Percentiles rank a stretch among this genome's conserved stretches.
phyloP scores from a whole-genome alignment of 2,329 filamentous ascomycete species.

The Diaporthe helianthi region DNA sequence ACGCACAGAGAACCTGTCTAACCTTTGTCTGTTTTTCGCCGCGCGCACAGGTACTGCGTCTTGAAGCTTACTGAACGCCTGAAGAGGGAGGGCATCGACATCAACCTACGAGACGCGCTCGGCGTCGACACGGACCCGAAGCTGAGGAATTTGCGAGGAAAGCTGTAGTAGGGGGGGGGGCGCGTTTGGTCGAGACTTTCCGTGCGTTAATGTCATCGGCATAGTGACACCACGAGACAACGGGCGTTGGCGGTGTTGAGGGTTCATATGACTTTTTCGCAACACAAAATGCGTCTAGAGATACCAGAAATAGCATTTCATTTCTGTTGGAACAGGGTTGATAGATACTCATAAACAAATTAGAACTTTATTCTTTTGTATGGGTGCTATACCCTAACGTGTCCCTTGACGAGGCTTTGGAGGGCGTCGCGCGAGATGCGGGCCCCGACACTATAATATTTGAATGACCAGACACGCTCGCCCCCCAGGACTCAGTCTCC shows the following conservation, averaged over 20 bases:
- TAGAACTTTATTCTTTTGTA: not conserved
- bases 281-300: not conserved
- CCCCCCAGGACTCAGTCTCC: conserved; percentile 9
- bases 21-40: not conserved
- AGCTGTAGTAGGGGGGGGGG: conserved; percentile 27
- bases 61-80: conserved; percentile 36
- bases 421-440: not conserved
- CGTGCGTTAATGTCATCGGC: not conserved
- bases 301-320: not conserved
- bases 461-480: conserved; percentile 5
- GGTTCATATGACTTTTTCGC: not conserved
- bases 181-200: too few relatives aligned
- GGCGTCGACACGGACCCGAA: conserved; percentile 35
- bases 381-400: not conserved
- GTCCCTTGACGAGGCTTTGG: conserved; percentile 8
- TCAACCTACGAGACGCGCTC: conserved; percentile 35
- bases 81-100: conserved; percentile 35
- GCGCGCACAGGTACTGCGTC: conserved; percentile 33
- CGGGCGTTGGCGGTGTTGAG: not conserved
- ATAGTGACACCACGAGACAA: not conserved
- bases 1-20: conserved; percentile 20
- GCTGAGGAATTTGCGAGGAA: conserved; percentile 34
- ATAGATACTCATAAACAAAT: not conserved
- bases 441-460: not conserved
- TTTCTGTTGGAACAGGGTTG: not conserved